Evolutionary conservation across 768 basidiomycete genomes (phyloP).

Genomic region (Tremella mesenterica): DNA sequence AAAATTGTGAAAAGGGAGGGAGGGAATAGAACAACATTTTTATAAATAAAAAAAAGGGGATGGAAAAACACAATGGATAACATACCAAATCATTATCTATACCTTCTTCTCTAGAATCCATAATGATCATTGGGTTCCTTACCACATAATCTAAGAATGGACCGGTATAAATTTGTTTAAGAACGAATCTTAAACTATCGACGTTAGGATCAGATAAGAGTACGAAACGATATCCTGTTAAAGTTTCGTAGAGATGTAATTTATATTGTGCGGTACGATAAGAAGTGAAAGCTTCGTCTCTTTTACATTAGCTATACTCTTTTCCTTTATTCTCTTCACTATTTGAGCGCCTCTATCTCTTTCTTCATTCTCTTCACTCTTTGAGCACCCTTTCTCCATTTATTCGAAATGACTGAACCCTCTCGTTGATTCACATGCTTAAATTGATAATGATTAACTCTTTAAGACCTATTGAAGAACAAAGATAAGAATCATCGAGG

Average conservation of each 20-base stretch:
- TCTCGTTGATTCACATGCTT: too few relatives aligned
- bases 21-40: too few relatives aligned
- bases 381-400: too few relatives aligned
- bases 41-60: background rate
- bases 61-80: background rate
- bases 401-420: too few relatives aligned
- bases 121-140: slow-evolving; percentile 73
- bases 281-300: slow-evolving; percentile 83
- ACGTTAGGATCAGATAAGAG: slow-evolving; percentile 80
- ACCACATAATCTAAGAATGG: slow-evolving; percentile 92
- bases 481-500: too few relatives aligned
- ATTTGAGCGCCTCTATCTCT: too few relatives aligned
- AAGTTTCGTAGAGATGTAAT: slow-evolving; percentile 82
- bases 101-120: slow-evolving; percentile 74
- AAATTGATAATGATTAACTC: too few relatives aligned
- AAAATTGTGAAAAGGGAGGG: background rate
- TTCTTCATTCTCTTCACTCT: too few relatives aligned
- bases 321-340: too few relatives aligned
- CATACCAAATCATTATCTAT: slow-evolving; percentile 76
- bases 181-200: slow-evolving; percentile 69
- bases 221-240: slow-evolving; percentile 88
- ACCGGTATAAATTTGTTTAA: slow-evolving; percentile 84
- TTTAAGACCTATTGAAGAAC: too few relatives aligned
- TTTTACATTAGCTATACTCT: slow-evolving; percentile 38
- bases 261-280: slow-evolving; percentile 89